phyloP scores from a whole-genome alignment of 345 rosid species.

The Pugionium cornutum region DNA sequence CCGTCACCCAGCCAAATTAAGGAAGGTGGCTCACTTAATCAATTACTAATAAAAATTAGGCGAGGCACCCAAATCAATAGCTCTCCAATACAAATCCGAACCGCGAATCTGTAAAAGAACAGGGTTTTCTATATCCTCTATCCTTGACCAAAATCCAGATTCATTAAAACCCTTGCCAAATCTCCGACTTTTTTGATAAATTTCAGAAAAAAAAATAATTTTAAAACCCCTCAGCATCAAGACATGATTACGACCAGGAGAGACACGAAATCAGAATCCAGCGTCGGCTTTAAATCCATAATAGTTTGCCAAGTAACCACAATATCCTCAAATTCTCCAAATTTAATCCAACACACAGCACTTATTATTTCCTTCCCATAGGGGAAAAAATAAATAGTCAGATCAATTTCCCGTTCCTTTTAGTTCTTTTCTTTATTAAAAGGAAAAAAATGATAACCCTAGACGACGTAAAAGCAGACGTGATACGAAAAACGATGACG shows the following conservation, averaged over 20 bases:
- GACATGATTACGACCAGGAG: conserved; percentile 29
- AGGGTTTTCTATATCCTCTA: conserved; percentile 16
- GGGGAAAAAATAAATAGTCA: background rate
- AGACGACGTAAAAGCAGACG: conserved; percentile 43
- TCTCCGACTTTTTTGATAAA: conserved; percentile 6
- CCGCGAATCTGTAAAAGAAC: conserved; percentile 15
- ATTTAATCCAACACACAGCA: conserved; percentile 27
- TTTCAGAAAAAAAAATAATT: background rate
- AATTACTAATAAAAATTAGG: conserved; percentile 14
- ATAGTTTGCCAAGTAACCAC: conserved; percentile 30
- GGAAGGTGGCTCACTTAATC: conserved; percentile 21
- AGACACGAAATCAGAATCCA: conserved; percentile 24
- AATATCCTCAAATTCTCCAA: conserved; percentile 32
- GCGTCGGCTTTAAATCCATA: conserved; percentile 26
- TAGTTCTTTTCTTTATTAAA: conserved; percentile 13
- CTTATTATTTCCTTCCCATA: background rate
- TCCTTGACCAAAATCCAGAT: conserved; percentile 35
- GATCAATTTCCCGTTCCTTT: conserved; percentile 27
- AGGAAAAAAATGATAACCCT: conserved; percentile 29
- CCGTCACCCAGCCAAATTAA: conserved; percentile 9
- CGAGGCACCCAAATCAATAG: conserved; percentile 15
- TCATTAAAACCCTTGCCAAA: conserved; percentile 34
- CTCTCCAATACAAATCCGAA: background rate
- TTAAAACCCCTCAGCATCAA: background rate
- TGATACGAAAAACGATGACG: conserved; percentile 42